Conservation (phyloP, 2,329 filamentous ascomycete genomes). For the Zasmidium angulare region DNA sequence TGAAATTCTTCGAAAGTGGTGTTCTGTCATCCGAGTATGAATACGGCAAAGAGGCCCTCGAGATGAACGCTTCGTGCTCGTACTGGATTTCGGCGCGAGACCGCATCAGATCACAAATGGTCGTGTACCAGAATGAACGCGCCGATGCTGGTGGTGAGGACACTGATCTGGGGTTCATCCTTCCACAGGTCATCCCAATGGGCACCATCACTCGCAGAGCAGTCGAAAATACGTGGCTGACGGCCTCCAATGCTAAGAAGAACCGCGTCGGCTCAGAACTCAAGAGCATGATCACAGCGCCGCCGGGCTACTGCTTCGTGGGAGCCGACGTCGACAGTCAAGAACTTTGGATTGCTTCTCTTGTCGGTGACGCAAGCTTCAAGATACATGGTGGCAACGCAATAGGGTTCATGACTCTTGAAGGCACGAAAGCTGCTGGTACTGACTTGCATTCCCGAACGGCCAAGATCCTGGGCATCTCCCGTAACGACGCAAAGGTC, state of each 20-base stretch:
- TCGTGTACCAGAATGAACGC: constrained; percentile 74
- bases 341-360: constrained; percentile 95
- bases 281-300: constrained; percentile 94
- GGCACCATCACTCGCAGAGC: constrained; percentile 92
- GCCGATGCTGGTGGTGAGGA: constrained; percentile 27
- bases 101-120: constrained; percentile 91
- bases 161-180: constrained; percentile 71
- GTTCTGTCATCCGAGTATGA: constrained; percentile 81
- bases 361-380: constrained; percentile 93
- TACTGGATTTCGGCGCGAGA: constrained; percentile 98
- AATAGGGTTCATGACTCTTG: constrained; percentile 97
- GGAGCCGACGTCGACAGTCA: constrained; percentile 97
- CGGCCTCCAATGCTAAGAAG: constrained; percentile 92
- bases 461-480: constrained; percentile 87
- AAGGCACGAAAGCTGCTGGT: constrained; percentile 89
- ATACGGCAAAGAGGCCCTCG: constrained; percentile 89
- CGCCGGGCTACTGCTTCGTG: constrained; percentile 87
- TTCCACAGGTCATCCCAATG: constrained; percentile 97
- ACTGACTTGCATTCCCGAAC: constrained; percentile 95
- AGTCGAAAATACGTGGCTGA: constrained; percentile 98
- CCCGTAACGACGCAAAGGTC: constrained; percentile 90
- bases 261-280: constrained; percentile 95
- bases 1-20: constrained; percentile 87
- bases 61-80: constrained; percentile 98
- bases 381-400: constrained; percentile 94